These are phyloP conservation scores for Sordaria brevicollis DNA, from an alignment of 495 filamentous ascomycete genomes.

Conservation along the genomic window DNA sequence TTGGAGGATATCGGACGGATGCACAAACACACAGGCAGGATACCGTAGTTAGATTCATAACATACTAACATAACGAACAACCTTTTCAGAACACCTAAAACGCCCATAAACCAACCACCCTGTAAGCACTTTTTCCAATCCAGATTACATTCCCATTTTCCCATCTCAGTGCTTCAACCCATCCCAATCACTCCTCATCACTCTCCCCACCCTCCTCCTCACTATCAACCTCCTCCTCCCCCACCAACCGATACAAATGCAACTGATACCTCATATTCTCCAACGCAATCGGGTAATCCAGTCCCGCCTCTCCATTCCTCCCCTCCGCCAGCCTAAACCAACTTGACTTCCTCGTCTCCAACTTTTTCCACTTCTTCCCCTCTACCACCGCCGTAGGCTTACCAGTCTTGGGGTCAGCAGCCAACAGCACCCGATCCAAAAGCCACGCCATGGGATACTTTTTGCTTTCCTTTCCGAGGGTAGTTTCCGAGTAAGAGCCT, in stretches of 20 bases:
- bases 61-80: not conserved
- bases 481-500: slow-evolving; percentile 77
- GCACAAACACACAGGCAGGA: not conserved
- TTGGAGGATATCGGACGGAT: not conserved
- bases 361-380: slow-evolving; percentile 53
- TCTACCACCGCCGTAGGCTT: slow-evolving; percentile 13
- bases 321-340: slow-evolving; percentile 69
- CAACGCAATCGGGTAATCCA: slow-evolving; percentile 73
- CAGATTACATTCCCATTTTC: not conserved
- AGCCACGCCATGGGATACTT: slow-evolving; percentile 92
- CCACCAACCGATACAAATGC: slow-evolving; percentile 53
- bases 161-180: not conserved
- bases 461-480: slow-evolving; percentile 49
- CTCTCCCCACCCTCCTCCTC: not conserved
- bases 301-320: slow-evolving; percentile 3
- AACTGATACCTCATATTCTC: slow-evolving; percentile 95
- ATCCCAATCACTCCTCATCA: not conserved
- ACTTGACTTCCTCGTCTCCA: slow-evolving; percentile 60
- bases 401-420: not conserved
- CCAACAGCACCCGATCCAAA: slow-evolving; percentile 68
- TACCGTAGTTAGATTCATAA: not conserved
- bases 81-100: not conserved
- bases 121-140: not conserved
- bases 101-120: not conserved
- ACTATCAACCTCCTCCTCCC: not conserved